Evolutionary conservation across 2,329 filamentous ascomycete genomes (phyloP).

Genomic region (Lasiodiplodia hormozganensis): DNA sequence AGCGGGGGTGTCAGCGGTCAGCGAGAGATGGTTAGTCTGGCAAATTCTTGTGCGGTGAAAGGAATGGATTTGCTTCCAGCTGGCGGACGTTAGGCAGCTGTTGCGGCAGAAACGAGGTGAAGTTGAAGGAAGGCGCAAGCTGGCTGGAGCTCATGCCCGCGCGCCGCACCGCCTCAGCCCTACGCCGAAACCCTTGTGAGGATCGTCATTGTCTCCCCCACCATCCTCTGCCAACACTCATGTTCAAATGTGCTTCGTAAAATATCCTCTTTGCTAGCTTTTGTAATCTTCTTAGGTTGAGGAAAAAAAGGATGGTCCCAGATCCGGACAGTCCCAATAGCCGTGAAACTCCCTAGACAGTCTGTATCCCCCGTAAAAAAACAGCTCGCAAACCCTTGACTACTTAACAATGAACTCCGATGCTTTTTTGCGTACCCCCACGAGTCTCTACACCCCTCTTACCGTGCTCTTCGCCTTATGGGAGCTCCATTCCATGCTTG

Average conservation of each 20-base stretch:
- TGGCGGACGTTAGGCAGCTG: conserved; percentile 2
- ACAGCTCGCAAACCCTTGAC: background rate
- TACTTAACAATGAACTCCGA: background rate
- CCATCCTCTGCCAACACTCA: background rate
- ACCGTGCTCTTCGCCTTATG: background rate
- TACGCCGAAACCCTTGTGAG: background rate
- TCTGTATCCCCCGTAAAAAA: background rate
- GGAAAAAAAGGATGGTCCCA: background rate
- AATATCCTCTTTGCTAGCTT: background rate
- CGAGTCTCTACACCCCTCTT: background rate
- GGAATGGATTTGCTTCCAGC: background rate
- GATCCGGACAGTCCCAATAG: background rate
- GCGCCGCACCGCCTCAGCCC: conserved; percentile 18
- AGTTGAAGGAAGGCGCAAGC: conserved; percentile 14
- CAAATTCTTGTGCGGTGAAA: background rate
- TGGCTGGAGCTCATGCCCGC: conserved; percentile 20
- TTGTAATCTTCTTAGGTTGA: background rate
- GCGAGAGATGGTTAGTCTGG: background rate
- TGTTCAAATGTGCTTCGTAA: background rate
- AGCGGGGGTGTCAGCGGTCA: background rate
- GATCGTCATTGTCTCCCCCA: background rate
- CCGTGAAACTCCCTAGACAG: background rate
- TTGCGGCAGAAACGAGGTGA: conserved; percentile 17
- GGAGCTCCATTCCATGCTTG: background rate
- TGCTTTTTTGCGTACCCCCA: background rate